These are phyloP conservation scores for Crithidia expoeki DNA, from an alignment of 208 protist genomes.

Conservation along the genomic window DNA sequence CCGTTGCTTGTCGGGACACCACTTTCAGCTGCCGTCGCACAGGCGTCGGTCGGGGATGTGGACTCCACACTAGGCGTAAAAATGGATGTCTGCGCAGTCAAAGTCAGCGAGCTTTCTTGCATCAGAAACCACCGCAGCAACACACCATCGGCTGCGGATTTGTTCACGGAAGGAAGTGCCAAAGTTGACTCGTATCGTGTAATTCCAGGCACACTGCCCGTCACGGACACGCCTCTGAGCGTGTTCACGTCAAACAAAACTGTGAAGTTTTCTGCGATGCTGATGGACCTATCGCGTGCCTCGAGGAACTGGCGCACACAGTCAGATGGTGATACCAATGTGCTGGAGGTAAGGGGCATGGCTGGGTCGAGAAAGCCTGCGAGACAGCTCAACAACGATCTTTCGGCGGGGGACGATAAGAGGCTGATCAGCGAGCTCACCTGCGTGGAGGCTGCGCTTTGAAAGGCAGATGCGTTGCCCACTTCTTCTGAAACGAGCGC, in stretches of 20 bases:
- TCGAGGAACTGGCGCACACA: conserved; percentile 23
- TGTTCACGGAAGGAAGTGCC: neutral
- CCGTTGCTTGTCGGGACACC: neutral
- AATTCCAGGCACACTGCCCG: conserved; percentile 13
- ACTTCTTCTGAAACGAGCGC: neutral
- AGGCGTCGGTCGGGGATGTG: too few species aligned
- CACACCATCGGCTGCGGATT: neutral
- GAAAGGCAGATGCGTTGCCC: conserved; percentile 15
- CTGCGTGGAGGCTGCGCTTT: neutral
- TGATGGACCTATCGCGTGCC: neutral
- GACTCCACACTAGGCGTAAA: neutral
- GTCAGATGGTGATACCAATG: conserved; percentile 15
- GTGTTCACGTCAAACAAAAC: conserved; percentile 10
- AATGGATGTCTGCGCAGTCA: conserved; percentile 12
- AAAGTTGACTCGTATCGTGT: conserved; percentile 25
- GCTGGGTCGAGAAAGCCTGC: conserved; percentile 19
- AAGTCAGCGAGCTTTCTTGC: neutral
- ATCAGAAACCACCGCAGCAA: neutral
- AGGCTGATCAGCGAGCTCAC: neutral
- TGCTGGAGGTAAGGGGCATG: conserved; percentile 15
- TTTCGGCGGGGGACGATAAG: neutral
- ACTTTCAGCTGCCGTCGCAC: neutral
- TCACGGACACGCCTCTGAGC: conserved; percentile 1
- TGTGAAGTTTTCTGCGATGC: neutral
- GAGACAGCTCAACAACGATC: conserved; percentile 18